phyloP scores from a whole-genome alignment of 1,284 basidiomycete genomes.

The Neotropicomus parvogracilis region DNA sequence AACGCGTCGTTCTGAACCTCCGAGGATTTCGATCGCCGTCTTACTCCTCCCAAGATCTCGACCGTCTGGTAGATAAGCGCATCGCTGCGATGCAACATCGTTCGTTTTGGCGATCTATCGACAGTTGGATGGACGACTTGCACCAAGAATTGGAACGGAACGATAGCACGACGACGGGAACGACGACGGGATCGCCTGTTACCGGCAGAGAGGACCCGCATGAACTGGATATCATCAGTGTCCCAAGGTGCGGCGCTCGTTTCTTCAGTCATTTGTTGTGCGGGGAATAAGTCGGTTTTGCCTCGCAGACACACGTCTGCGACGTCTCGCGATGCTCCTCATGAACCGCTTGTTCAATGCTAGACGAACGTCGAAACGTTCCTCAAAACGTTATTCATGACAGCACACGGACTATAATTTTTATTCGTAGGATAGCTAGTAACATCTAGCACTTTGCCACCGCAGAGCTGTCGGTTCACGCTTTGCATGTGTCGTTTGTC shows the following conservation, averaged over 20 bases:
- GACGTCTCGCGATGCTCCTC: no score
- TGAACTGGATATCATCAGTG: background rate
- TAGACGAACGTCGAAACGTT: background rate
- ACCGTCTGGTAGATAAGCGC: background rate
- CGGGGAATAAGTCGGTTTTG: background rate
- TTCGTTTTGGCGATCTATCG: constrained; percentile 3
- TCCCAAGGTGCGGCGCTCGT: background rate
- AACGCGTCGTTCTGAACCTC: constrained; percentile 11
- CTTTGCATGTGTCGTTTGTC: no score
- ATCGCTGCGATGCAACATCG: constrained; percentile 1
- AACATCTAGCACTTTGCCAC: no score
- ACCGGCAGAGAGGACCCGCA: background rate
- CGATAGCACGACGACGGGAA: background rate
- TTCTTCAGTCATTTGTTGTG: background rate
- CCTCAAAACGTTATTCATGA: no score
- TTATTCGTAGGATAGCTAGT: no score
- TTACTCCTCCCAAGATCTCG: background rate
- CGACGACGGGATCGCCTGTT: background rate
- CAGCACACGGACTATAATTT: no score
- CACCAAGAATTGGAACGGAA: constrained; percentile 1
- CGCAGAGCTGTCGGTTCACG: no score
- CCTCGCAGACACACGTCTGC: background rate
- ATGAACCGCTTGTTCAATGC: background rate
- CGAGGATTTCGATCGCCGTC: background rate
- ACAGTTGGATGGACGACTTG: constrained; percentile 4